Conservation (phyloP, 2,329 filamentous ascomycete genomes). For the Monosporascus sp. region DNA sequence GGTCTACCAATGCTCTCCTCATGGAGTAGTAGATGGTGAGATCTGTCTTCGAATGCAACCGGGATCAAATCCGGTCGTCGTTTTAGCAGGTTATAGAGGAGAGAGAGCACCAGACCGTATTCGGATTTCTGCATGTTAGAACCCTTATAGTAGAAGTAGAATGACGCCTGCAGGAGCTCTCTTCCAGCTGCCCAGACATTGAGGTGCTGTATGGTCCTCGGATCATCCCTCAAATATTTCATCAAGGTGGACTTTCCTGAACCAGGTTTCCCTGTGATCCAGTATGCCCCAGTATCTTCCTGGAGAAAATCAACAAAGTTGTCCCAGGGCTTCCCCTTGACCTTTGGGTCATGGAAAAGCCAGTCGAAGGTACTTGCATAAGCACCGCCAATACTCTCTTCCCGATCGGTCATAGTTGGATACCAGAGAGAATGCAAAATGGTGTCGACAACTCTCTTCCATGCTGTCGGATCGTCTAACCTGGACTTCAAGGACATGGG, state of each 20-base stretch:
- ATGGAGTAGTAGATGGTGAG: not conserved
- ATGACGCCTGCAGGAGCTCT: conserved; percentile 8
- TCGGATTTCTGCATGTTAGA: conserved; percentile 14
- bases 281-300: conserved; percentile 9
- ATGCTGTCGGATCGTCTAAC: not conserved
- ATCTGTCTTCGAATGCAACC: conserved; percentile 6
- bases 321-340: conserved; percentile 7
- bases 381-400: conserved; percentile 12
- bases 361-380: conserved; percentile 13
- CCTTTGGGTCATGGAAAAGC: conserved; percentile 12
- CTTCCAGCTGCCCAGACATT: conserved; percentile 8
- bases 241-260: conserved; percentile 21
- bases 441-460: conserved; percentile 1
- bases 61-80: conserved; percentile 10
- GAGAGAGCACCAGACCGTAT: conserved; percentile 12
- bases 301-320: conserved; percentile 14
- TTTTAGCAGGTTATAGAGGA: conserved; percentile 12
- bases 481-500: not conserved
- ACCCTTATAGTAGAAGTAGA: conserved; percentile 18
- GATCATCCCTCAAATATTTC: conserved; percentile 14
- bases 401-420: conserved; percentile 9
- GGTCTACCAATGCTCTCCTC: not conserved
- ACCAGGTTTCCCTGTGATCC: conserved; percentile 21
- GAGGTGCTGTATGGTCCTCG: conserved; percentile 11
- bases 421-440: conserved; percentile 17